Base-by-base conservation (phyloP, 257 asterid genomes). In the Asclepias syriaca region DNA sequence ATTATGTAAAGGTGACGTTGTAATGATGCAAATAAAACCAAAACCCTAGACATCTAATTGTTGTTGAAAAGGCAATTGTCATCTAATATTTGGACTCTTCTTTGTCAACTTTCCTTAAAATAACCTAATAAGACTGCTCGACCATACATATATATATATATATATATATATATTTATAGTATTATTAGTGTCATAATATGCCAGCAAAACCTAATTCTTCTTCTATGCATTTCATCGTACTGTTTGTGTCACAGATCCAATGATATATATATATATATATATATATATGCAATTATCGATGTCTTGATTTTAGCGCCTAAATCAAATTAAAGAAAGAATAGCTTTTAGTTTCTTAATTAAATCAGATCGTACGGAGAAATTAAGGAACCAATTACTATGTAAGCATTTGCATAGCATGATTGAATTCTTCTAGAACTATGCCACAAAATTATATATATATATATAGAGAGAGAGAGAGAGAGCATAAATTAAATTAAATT, bases 391-490 rank as follows among this genome's bases (percentile, higher is more conserved):
- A 61, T 72, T 50, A 60, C 3, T 8, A 24, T 11, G 64, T 72
- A 61, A 61, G 67, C 76, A 63, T 63, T 14, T 49, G 70, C 76
- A 49, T 0, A 12, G 24, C 70, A 61, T 61, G 76, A 61, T 61
- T 49, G 51, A 48, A 39, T 72, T 72, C 70, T 61, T 72, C 70
- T 49, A 72, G 53, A 72, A 61, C 51, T 49, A 19, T 15, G 39
- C 51, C 15, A 48, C 46, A 40, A 40, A 40, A 40, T 1, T 39
- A 40, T 8, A 40, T 40, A 40, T 8, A 40, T 40, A 40, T 7
- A 40, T 40, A 40, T 40, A n/a, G n/a, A n/a, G n/a, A n/a, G n/a
- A 24, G 18, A 8, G 29, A 16, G 32, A 27, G 24, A 16, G 8
- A 70, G 16, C 19, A n/a, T 2, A 6, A 13, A 39, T 57, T 40